Evolutionary conservation across 148 eudicot species (phyloP).

Genomic region (Agrostemma githago): DNA sequence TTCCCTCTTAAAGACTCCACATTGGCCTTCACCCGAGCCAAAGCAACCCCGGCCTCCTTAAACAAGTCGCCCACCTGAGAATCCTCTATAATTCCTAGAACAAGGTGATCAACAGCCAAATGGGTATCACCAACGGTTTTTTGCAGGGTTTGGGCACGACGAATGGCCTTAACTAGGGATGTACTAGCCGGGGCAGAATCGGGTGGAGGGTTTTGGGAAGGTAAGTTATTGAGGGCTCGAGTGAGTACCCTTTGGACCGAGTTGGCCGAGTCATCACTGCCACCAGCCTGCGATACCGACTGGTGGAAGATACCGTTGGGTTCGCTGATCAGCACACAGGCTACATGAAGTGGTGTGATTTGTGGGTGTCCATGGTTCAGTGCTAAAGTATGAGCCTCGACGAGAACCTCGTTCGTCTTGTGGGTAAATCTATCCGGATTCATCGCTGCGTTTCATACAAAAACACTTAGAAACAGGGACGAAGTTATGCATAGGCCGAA

Average conservation of each 20-base stretch:
- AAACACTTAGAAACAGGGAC: too few species aligned
- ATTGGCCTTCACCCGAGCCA: slow-evolving; percentile 47
- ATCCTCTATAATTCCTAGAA: slow-evolving; percentile 69
- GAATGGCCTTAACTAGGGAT: slow-evolving; percentile 51
- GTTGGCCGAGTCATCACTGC: slow-evolving; percentile 46
- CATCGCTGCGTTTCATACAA: slow-evolving; percentile 33
- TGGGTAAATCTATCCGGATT: slow-evolving; percentile 68
- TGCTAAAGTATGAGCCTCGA: slow-evolving; percentile 60
- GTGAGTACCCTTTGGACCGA: slow-evolving; percentile 54
- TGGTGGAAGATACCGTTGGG: slow-evolving; percentile 53
- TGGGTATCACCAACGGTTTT: slow-evolving; percentile 67
- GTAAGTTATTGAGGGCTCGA: slow-evolving; percentile 51
- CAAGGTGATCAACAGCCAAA: slow-evolving; percentile 69
- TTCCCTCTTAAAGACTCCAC: slow-evolving; percentile 71
- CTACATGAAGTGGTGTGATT: slow-evolving; percentile 68
- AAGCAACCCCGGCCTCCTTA: slow-evolving; percentile 55
- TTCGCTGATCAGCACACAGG: slow-evolving; percentile 41
- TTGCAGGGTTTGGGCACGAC: slow-evolving; percentile 55
- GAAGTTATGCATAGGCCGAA: too few species aligned
- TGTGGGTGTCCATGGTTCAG: slow-evolving; percentile 54
- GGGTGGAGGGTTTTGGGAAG: slow-evolving; percentile 62
- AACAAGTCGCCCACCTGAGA: slow-evolving; percentile 56
- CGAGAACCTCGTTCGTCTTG: slow-evolving; percentile 63
- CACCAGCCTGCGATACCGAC: slow-evolving; percentile 51
- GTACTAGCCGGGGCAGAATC: slow-evolving; percentile 58